These are phyloP conservation scores for Cryptococcus amylolentus DNA, from an alignment of 1,284 basidiomycete genomes.

Conservation along the genomic window DNA sequence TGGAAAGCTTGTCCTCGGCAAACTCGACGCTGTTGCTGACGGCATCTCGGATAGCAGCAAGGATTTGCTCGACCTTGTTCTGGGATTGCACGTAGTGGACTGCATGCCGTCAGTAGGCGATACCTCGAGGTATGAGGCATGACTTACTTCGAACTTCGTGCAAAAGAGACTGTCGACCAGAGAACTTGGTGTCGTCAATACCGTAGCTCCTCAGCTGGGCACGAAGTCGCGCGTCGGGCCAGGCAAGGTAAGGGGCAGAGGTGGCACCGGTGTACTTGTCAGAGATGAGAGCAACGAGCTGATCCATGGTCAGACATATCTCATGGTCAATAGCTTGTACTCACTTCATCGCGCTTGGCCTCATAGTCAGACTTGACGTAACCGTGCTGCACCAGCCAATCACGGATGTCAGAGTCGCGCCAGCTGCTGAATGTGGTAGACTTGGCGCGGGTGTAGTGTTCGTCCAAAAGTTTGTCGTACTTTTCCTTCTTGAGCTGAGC, in stretches of 20 bases:
- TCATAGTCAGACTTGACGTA: conserved; percentile 66
- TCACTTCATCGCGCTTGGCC: conserved; percentile 67
- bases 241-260: conserved; percentile 66
- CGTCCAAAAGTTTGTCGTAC: conserved; percentile 66
- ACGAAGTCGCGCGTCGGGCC: conserved; percentile 83
- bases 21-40: conserved; percentile 62
- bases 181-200: conserved; percentile 62
- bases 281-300: conserved; percentile 30
- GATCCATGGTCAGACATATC: background rate
- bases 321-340: conserved; percentile 15
- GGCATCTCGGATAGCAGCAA: conserved; percentile 60
- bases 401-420: conserved; percentile 70
- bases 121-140: conserved; percentile 5
- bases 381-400: conserved; percentile 73
- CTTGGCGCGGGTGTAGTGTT: conserved; percentile 68
- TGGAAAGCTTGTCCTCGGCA: conserved; percentile 63
- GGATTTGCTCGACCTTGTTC: conserved; percentile 58
- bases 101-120: background rate
- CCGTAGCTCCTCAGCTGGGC: conserved; percentile 73
- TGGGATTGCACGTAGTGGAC: conserved; percentile 67
- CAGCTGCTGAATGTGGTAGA: conserved; percentile 69
- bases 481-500: conserved; percentile 69
- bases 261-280: conserved; percentile 50
- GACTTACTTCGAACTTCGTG: conserved; percentile 62
- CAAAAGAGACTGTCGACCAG: conserved; percentile 64